Evolutionary conservation across 2,329 filamentous ascomycete species (phyloP).

Genomic region (Fusarium sp.): DNA sequence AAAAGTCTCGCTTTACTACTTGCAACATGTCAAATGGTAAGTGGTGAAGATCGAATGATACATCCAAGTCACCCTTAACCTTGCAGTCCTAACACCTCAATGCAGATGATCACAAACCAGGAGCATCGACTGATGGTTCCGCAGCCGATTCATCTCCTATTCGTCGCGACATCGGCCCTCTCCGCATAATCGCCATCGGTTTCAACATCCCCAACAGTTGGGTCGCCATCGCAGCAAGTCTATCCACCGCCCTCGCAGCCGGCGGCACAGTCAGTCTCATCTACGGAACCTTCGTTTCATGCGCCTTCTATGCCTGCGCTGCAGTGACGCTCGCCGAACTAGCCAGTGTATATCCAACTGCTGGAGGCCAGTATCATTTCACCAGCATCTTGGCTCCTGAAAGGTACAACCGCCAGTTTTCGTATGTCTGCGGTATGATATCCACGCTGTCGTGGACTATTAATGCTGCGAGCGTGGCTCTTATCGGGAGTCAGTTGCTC

Average conservation of each 20-base stretch:
- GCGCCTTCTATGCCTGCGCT: not conserved
- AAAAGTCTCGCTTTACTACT: rapidly evolving
- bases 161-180: not conserved
- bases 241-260: not conserved
- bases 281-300: not conserved
- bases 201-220: not conserved
- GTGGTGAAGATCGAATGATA: rapidly evolving
- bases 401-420: not conserved
- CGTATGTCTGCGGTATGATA: not conserved
- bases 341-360: not conserved
- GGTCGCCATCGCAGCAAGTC: not conserved
- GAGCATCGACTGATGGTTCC: not conserved
- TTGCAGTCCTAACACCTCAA: not conserved
- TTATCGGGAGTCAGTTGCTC: not conserved
- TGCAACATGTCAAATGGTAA: not conserved
- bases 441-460: not conserved
- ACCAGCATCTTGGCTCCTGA: not conserved
- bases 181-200: not conserved
- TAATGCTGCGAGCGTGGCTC: not conserved
- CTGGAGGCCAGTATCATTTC: not conserved
- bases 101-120: rapidly evolving
- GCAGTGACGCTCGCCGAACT: not conserved
- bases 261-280: not conserved
- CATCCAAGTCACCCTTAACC: rapidly evolving
- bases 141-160: not conserved